Evolutionary conservation across 768 basidiomycete genomes (phyloP).

Genomic region (Fomitopsis pulvina): DNA sequence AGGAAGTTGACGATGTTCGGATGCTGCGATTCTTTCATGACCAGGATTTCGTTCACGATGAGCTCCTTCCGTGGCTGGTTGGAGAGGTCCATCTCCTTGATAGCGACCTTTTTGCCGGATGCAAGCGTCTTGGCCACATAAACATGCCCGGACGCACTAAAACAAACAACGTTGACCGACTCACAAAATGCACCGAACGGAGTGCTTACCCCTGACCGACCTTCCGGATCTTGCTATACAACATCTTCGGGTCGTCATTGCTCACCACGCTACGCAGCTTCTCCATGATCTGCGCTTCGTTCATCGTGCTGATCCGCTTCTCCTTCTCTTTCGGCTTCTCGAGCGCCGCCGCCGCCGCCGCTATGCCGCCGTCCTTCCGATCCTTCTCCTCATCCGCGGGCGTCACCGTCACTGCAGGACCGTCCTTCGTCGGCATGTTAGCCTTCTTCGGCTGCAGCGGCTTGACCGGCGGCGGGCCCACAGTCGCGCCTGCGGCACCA

Average conservation of each 20-base stretch:
- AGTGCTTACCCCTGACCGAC: slow-evolving; percentile 90
- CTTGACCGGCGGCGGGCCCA: slow-evolving; percentile 58
- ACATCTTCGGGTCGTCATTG: slow-evolving; percentile 76
- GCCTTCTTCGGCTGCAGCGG: slow-evolving; percentile 78
- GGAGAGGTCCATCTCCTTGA: slow-evolving; percentile 97
- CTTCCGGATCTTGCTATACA: slow-evolving; percentile 98
- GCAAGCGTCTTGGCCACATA: slow-evolving; percentile 91
- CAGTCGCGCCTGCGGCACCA: slow-evolving; percentile 40
- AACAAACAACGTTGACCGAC: slow-evolving; percentile 1
- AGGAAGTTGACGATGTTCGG: slow-evolving; percentile 97
- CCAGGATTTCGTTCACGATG: slow-evolving; percentile 95
- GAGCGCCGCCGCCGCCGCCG: slow-evolving; percentile 66
- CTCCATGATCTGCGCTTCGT: slow-evolving; percentile 97
- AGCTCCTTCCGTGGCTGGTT: slow-evolving; percentile 96
- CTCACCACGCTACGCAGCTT: slow-evolving; percentile 87
- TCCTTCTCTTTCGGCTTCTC: slow-evolving; percentile 59
- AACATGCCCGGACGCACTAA: slow-evolving; percentile 93
- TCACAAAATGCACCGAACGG: slow-evolving; percentile 1
- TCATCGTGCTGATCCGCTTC: slow-evolving; percentile 93
- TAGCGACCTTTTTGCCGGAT: slow-evolving; percentile 85
- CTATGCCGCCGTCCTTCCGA: slow-evolving; percentile 42
- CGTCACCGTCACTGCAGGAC: slow-evolving; percentile 44
- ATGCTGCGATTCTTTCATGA: slow-evolving; percentile 98
- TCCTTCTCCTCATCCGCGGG: slow-evolving; percentile 38
- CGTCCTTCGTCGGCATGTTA: slow-evolving; percentile 10